These are phyloP conservation scores for Yamadazyma atmosphaerica DNA, from an alignment of 1,139 yeast species.

Conservation along the genomic window DNA sequence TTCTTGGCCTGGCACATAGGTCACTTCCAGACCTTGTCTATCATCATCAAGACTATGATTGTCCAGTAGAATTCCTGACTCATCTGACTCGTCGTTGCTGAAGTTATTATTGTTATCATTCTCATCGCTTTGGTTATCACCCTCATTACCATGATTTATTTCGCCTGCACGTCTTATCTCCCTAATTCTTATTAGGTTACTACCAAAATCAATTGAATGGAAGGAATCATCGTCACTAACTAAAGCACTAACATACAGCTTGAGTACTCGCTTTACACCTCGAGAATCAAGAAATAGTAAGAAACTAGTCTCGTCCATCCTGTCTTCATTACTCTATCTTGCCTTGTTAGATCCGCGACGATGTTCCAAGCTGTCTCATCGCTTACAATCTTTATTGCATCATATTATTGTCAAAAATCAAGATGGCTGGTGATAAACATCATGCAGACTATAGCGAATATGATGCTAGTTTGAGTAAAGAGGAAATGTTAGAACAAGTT, in stretches of 20 bases:
- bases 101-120: background rate
- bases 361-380: background rate
- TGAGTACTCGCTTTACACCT: background rate
- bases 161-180: background rate
- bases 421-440: conserved; percentile 16
- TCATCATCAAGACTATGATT: background rate
- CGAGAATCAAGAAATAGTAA: conserved; percentile 6
- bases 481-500: conserved; percentile 60
- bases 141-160: background rate
- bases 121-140: background rate
- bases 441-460: conserved; percentile 73
- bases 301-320: conserved; percentile 7
- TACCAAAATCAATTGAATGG: background rate
- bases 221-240: conserved; percentile 1
- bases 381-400: background rate
- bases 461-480: conserved; percentile 33
- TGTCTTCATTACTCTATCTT: conserved; percentile 1
- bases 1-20: background rate
- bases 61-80: background rate
- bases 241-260: background rate
- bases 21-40: background rate
- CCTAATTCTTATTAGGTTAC: background rate
- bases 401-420: background rate
- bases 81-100: background rate
- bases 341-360: conserved; percentile 6